These are phyloP conservation scores for Ophiobolus disseminans DNA, from an alignment of 2,329 filamentous ascomycete species.

Conservation along the genomic window DNA sequence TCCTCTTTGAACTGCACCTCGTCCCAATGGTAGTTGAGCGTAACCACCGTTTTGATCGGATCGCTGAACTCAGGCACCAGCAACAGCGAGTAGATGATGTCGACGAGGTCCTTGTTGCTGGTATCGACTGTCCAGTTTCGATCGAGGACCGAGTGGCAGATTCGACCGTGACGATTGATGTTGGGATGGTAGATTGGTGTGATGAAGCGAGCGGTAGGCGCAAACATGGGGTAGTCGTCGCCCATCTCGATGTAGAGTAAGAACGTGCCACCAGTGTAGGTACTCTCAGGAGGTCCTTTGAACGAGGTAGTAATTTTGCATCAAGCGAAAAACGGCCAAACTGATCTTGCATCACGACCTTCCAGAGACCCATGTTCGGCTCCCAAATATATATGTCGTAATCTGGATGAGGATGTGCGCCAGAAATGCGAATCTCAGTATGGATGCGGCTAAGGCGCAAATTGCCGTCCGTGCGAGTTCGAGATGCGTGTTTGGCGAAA, in stretches of 20 bases:
- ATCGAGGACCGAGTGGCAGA: slow-evolving; percentile 47
- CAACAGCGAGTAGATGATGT: slow-evolving; percentile 46
- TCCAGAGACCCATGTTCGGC: slow-evolving; percentile 51
- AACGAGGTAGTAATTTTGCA: neutral
- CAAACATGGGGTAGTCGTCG: slow-evolving; percentile 45
- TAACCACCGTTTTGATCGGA: slow-evolving; percentile 40
- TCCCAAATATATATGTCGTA: slow-evolving; percentile 52
- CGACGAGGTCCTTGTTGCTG: slow-evolving; percentile 39
- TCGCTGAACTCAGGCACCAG: slow-evolving; percentile 40
- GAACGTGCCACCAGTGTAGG: slow-evolving; percentile 45
- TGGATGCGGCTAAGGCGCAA: slow-evolving; percentile 36
- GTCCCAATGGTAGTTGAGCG: slow-evolving; percentile 43
- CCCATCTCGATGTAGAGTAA: slow-evolving; percentile 48
- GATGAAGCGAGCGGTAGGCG: slow-evolving; percentile 47
- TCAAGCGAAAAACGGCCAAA: too few relatives aligned
- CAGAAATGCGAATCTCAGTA: slow-evolving; percentile 46
- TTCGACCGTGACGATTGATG: slow-evolving; percentile 46
- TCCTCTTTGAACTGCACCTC: slow-evolving; percentile 41
- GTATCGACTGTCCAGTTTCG: slow-evolving; percentile 49
- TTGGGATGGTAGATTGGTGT: slow-evolving; percentile 51
- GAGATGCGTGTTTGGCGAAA: neutral
- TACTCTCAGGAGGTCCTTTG: slow-evolving; percentile 28
- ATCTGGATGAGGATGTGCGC: slow-evolving; percentile 33
- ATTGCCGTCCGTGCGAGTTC: slow-evolving; percentile 14
- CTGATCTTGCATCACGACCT: slow-evolving; percentile 47